Evolutionary conservation across 352 stramenopile species (phyloP), one percentile per base, ranked within the genome.

Genomic region (Pythium rishiriense): DNA sequence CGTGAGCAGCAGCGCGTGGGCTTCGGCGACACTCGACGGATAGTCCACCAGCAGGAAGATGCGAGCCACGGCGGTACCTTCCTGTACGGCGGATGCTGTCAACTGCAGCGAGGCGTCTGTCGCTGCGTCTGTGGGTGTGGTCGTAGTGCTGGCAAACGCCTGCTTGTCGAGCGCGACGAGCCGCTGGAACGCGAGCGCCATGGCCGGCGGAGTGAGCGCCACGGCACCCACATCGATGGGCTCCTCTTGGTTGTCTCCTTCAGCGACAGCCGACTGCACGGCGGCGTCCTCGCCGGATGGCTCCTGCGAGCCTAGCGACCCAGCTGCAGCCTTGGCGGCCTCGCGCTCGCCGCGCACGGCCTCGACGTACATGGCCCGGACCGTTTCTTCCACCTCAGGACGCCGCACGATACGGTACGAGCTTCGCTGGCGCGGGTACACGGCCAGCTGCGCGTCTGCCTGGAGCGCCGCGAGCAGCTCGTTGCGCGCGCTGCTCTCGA

Each of bases 21-120:
- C 69, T 62, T 93, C 85, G 0, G 51, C 55, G 9, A 88, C 47
- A 1, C 78, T 78, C 22, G 68, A 62, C 15, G 82, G 85, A 51
- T 88, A 93, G 54, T 91, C 75, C 17, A 74, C 37, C 17, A 93
- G 56, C 11, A 93, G 45, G 50, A 88, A 91, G 19, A 90, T 73
- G 9, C 83, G 76, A 0, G 69, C 54, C 37, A 17, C 37, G 21
- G 42, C 41, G 39, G 21, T 45, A 17, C 0, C 21, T 9, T 28
- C 26, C 3, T 19, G 41, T 12, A 12, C 35, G 9, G n/a, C 11
- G 17, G 11, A 35, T 37, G 35, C 6, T 37, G 31, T 11, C 31
- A 11, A 35, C 31, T 35, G 31, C 5, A 15, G 4, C 35, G 24
- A 22, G 35, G 21, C 25, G 7, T 24, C 25, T 17, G 14, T n/a